phyloP scores from a whole-genome alignment of 164 flowering plant species.

The Stephania yunnanensis region DNA sequence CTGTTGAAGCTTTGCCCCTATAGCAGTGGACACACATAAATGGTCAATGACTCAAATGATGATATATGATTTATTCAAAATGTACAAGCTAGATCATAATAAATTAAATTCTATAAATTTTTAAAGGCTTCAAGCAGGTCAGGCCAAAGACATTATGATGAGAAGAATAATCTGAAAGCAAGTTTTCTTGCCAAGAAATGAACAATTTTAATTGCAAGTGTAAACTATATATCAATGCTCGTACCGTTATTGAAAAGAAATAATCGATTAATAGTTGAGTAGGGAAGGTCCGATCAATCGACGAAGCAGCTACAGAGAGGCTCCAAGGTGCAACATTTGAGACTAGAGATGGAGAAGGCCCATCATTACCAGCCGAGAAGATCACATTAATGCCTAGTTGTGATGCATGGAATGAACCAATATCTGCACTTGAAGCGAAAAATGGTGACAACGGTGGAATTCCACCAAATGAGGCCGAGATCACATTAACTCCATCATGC shows the following conservation, averaged over 20 bases:
- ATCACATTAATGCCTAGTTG: constrained; percentile 56
- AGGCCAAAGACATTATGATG: no score
- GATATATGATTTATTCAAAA: no score
- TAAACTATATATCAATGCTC: neutral
- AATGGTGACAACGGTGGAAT: constrained; percentile 37
- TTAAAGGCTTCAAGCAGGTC: no score
- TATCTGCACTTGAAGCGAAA: constrained; percentile 33
- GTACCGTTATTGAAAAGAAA: constrained; percentile 36
- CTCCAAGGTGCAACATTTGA: constrained; percentile 65
- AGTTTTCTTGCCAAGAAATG: no score
- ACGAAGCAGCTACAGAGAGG: constrained; percentile 53
- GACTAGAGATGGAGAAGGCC: constrained; percentile 50
- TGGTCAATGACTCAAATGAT: neutral
- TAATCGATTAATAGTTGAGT: constrained; percentile 33
- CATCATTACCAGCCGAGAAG: constrained; percentile 63
- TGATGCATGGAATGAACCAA: constrained; percentile 67
- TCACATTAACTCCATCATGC: constrained; percentile 56
- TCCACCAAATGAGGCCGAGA: constrained; percentile 53
- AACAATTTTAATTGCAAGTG: no score
- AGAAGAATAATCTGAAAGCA: no score
- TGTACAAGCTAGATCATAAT: no score
- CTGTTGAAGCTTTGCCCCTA: constrained; percentile 52
- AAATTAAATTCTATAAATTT: no score
- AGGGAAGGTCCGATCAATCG: constrained; percentile 54
- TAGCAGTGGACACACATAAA: neutral